A percentile compares a stretch with the other conserved stretches of the same genome.
These are phyloP conservation scores for Suillus variegatus DNA, from an alignment of 768 basidiomycete genomes.

Conservation along the genomic window DNA sequence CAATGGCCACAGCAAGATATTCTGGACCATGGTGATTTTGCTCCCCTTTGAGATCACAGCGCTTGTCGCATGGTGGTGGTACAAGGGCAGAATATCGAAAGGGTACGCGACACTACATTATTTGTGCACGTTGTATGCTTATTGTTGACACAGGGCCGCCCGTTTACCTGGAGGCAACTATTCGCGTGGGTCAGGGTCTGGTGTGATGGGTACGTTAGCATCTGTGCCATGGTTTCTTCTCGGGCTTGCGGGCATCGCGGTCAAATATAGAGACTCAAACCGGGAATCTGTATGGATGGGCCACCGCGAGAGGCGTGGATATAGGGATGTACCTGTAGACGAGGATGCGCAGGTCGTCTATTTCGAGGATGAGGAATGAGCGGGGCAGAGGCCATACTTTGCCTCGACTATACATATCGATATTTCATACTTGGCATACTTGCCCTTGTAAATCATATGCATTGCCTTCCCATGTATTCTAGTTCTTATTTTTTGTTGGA, in stretches of 20 bases:
- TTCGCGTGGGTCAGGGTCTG: conserved; percentile 39
- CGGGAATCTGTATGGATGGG: conserved; percentile 40
- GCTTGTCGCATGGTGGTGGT: conserved; percentile 81
- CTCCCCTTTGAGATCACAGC: conserved; percentile 79
- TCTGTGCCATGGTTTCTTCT: conserved; percentile 90
- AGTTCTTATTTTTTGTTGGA: not conserved
- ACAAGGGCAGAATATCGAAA: conserved; percentile 67
- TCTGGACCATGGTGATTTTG: conserved; percentile 80
- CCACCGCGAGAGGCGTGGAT: conserved; percentile 60
- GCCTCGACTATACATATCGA: not conserved
- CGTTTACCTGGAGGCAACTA: conserved; percentile 63
- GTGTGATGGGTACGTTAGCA: conserved; percentile 69
- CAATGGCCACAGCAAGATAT: conserved; percentile 67
- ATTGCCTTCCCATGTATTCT: not conserved
- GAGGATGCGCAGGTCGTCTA: conserved; percentile 86
- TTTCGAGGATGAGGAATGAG: conserved; percentile 77
- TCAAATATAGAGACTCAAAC: conserved; percentile 59
- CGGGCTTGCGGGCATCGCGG: conserved; percentile 73
- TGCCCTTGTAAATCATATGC: not conserved
- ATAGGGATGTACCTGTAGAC: conserved; percentile 76
- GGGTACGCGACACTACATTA: conserved; percentile 53
- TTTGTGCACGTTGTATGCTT: too few species aligned
- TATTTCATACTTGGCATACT: not conserved
- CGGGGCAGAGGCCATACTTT: not conserved
- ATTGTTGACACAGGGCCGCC: conserved; percentile 53